Conservation (phyloP, 768 basidiomycete species). For the Roridomyces roridus region DNA sequence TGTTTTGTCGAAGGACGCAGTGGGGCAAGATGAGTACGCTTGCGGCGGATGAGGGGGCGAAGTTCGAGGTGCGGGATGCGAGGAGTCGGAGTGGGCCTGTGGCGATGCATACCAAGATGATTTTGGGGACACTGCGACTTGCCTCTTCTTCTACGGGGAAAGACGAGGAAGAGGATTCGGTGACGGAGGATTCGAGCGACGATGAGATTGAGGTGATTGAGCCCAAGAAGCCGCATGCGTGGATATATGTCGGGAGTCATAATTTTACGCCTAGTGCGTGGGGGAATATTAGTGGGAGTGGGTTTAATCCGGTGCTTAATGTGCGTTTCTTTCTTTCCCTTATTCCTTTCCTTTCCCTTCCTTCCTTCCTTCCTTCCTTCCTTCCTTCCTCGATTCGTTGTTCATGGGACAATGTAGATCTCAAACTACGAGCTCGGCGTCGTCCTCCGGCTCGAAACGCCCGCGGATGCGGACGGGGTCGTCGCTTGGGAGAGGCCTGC, state of each 20-base stretch:
- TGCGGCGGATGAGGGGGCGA: too few species aligned
- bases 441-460: slow-evolving; percentile 54
- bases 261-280: slow-evolving; percentile 75
- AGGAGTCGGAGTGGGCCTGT: slow-evolving; percentile 60
- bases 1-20: slow-evolving; percentile 50
- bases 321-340: slow-evolving; percentile 30
- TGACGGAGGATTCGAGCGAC: not conserved
- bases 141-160: not conserved
- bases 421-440: slow-evolving; percentile 75
- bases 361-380: not conserved
- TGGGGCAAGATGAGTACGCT: slow-evolving; percentile 40
- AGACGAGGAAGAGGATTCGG: not conserved
- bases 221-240: slow-evolving; percentile 41
- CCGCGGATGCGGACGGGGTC: slow-evolving; percentile 46
- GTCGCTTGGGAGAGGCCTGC: slow-evolving; percentile 65
- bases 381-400: not conserved
- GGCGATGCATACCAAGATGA: slow-evolving; percentile 77
- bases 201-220: not conserved
- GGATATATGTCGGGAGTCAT: slow-evolving; percentile 69
- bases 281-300: slow-evolving; percentile 60
- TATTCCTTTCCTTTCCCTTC: not conserved
- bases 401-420: too few species aligned
- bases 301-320: slow-evolving; percentile 57
- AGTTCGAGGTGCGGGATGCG: slow-evolving; percentile 62
- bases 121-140: slow-evolving; percentile 7